phyloP scores from a whole-genome alignment of 768 basidiomycete genomes.

The Tylopilus intermedius region DNA sequence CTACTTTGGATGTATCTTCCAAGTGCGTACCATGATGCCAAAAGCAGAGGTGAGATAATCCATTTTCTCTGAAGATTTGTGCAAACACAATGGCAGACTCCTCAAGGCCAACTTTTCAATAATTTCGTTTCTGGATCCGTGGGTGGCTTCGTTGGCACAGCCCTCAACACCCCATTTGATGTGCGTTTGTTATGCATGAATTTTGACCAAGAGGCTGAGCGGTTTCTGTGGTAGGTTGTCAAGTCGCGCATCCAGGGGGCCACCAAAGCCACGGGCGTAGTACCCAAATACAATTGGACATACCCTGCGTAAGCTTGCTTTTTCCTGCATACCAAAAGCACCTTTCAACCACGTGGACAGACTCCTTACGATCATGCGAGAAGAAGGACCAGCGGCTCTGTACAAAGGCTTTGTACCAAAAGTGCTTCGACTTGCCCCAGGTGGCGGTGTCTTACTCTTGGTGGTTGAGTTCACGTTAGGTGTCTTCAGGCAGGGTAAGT shows the following conservation, averaged over 20 bases:
- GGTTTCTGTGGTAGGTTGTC: constrained; percentile 58
- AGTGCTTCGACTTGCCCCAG: constrained; percentile 90
- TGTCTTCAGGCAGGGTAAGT: constrained; percentile 65
- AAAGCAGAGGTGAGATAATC: constrained; percentile 67
- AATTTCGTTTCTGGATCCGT: constrained; percentile 89
- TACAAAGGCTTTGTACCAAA: constrained; percentile 98
- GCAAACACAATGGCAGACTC: constrained; percentile 39
- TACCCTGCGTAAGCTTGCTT: constrained; percentile 62
- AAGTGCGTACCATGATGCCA: constrained; percentile 73
- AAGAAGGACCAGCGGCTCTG: constrained; percentile 80
- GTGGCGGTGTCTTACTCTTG: constrained; percentile 88
- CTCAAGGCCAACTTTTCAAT: constrained; percentile 71
- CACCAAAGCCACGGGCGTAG: constrained; percentile 58
- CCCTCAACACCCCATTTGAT: constrained; percentile 83
- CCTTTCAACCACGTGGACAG: constrained; percentile 24
- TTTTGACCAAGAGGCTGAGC: not conserved
- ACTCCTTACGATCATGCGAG: constrained; percentile 71
- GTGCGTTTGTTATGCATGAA: constrained; percentile 26
- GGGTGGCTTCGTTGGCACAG: constrained; percentile 87
- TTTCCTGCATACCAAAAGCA: not conserved
- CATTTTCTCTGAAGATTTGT: not conserved
- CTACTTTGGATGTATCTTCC: constrained; percentile 91
- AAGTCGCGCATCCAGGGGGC: constrained; percentile 92
- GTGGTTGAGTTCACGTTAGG: constrained; percentile 87
- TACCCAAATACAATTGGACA: constrained; percentile 90